Evolutionary conservation across 2,329 filamentous ascomycete genomes (phyloP), one percentile per base, ranked within the genome.

Genomic region (Nemania sp.): DNA sequence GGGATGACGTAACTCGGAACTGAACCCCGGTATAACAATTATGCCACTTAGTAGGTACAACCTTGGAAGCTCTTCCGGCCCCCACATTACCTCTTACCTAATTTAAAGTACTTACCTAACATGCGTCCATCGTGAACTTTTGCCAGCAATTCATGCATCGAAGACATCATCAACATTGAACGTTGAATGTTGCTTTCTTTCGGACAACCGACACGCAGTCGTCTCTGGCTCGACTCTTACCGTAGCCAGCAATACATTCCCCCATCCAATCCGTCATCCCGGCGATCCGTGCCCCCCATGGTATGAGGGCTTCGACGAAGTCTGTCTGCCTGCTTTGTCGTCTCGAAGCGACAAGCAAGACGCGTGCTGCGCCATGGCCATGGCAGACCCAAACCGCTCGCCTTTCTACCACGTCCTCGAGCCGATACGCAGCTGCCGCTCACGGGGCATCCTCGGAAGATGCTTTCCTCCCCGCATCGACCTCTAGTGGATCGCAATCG

Each of bases 251-350:
- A 17, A 54, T 18, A 18, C n/a, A 35, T 32, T 34, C 46, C 47
- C 48, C n/a, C n/a, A n/a, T n/a, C n/a, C n/a, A n/a, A n/a, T n/a
- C 52, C 39, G 35, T 37, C 60, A 25, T 37, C 47, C 47, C 32
- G 46, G 53, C 57, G 50, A 53, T 17, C 42, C 35, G 12, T 15
- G 37, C n/a, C 12, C 35, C 53, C 9, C 29, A 68, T 67, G 67
- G 63, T 64, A 74, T 74, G 72, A 73, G 60, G 65, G 54, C 66
- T 25, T 62, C 71, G 13, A 68, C 71, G 13, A 68, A 56, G 34
- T 53, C 70, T 49, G 60, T 68, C 50, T 74, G 72, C 59, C 63
- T 73, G 58, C 60, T 73, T 56, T 74, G 72, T 66, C 72, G 72
- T 59, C 68, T 72, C 59, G 59, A 65, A 62, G 63, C 59, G 52